These are phyloP conservation scores for Scorias spongiosa DNA, from an alignment of 2,329 filamentous ascomycete genomes.

Conservation along the genomic window DNA sequence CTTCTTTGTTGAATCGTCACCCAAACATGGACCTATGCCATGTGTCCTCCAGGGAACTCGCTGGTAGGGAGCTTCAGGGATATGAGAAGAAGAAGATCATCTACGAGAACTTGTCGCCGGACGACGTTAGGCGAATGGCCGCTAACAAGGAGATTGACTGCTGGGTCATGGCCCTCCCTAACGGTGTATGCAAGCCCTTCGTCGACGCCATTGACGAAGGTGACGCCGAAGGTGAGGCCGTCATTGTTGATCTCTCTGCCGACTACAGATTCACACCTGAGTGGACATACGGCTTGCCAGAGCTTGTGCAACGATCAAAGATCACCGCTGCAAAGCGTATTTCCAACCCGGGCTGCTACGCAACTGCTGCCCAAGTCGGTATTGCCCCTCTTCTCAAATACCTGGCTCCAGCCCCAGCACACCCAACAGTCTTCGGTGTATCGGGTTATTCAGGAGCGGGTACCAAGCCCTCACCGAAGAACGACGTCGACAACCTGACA, in stretches of 20 bases:
- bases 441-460: slow-evolving; percentile 91
- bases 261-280: slow-evolving; percentile 79
- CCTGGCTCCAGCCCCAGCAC: slow-evolving; percentile 45
- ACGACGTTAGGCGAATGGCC: slow-evolving; percentile 76
- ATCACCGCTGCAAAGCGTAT: slow-evolving; percentile 72
- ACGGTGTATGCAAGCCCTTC: slow-evolving; percentile 85
- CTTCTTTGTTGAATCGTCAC: slow-evolving; percentile 74
- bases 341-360: slow-evolving; percentile 87
- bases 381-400: slow-evolving; percentile 69
- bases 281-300: slow-evolving; percentile 85
- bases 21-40: slow-evolving; percentile 79
- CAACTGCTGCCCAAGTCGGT: slow-evolving; percentile 79
- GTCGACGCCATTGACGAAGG: slow-evolving; percentile 72
- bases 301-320: slow-evolving; percentile 60
- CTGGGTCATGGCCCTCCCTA: slow-evolving; percentile 96
- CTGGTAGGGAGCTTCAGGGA: slow-evolving; percentile 70
- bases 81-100: slow-evolving; percentile 84
- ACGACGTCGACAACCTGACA: slow-evolving; percentile 66
- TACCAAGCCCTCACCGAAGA: slow-evolving; percentile 87
- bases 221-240: slow-evolving; percentile 46
- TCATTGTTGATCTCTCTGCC: slow-evolving; percentile 89
- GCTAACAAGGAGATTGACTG: slow-evolving; percentile 75
- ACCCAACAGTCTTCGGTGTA: slow-evolving; percentile 76
- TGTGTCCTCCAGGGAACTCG: slow-evolving; percentile 85
- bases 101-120: slow-evolving; percentile 78